Evolutionary conservation across 78 protist species (phyloP).

Genomic region (Chrysochromulina tobinii): DNA sequence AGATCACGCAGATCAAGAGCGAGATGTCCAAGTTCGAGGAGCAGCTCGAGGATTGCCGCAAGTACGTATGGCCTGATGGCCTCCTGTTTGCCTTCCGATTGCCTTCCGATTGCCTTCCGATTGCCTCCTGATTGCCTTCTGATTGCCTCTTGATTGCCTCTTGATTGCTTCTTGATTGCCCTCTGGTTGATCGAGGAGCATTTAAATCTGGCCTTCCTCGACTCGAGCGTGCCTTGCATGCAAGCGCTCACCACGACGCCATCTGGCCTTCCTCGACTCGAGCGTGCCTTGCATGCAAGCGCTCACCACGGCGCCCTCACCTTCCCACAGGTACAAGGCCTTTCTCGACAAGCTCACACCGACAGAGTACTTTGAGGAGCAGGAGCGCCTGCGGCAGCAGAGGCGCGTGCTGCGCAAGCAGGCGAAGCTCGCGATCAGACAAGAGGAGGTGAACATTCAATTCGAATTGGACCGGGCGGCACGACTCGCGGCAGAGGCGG

Average conservation of each 20-base stretch:
- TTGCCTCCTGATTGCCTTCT: no score
- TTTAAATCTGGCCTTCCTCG: no score
- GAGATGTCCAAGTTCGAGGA: slow-evolving; percentile 72
- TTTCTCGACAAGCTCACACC: slow-evolving; percentile 68
- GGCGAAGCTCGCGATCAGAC: neutral
- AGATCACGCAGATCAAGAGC: slow-evolving; percentile 43
- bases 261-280: no score
- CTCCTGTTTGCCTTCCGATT: no score
- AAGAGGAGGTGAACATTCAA: neutral
- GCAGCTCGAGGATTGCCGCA: slow-evolving; percentile 64
- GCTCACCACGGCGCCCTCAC: no score
- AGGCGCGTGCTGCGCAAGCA: neutral
- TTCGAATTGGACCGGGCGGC: neutral
- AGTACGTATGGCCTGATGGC: neutral
- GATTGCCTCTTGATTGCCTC: no score
- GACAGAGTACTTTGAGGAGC: slow-evolving; percentile 17
- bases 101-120: no score
- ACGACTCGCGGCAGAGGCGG: neutral
- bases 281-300: no score
- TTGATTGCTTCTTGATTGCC: no score
- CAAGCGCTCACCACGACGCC: no score
- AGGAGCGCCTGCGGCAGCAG: neutral
- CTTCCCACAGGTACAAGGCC: slow-evolving; percentile 23
- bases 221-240: no score
- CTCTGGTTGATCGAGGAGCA: no score